phyloP scores from a whole-genome alignment of 2,329 filamentous ascomycete species.

The Aspergillus transmontanensis region DNA sequence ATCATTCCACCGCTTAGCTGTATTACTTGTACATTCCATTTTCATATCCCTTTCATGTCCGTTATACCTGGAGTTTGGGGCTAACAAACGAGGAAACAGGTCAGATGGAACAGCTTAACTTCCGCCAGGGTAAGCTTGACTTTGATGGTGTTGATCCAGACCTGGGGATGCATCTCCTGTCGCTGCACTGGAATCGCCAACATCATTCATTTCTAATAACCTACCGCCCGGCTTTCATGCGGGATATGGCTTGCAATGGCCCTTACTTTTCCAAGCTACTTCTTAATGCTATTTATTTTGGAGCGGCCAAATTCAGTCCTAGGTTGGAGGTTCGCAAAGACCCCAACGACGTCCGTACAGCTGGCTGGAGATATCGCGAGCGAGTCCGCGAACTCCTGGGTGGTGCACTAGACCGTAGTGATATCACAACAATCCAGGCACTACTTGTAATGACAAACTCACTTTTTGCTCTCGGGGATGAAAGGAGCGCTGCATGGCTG shows the following conservation, averaged over 20 bases:
- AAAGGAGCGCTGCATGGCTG: constrained; percentile 56
- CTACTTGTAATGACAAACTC: constrained; percentile 56
- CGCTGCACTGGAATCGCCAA: constrained; percentile 7
- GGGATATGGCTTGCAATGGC: constrained; percentile 30
- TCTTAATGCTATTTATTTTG: constrained; percentile 48
- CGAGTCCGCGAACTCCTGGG: constrained; percentile 52
- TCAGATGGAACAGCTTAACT: background rate
- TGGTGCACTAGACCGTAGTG: constrained; percentile 50
- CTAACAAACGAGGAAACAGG: background rate
- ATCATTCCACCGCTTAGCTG: too few species aligned
- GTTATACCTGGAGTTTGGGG: too few species aligned
- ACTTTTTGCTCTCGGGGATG: constrained; percentile 54
- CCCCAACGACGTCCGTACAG: constrained; percentile 49
- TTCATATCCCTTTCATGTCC: too few species aligned
- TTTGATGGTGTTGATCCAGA: constrained; percentile 7
- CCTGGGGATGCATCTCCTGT: constrained; percentile 1
- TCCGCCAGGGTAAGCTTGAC: constrained; percentile 7
- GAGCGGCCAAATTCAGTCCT: constrained; percentile 50
- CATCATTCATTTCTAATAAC: constrained; percentile 5
- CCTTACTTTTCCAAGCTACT: constrained; percentile 57
- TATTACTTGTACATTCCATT: too few species aligned
- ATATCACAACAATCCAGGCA: constrained; percentile 59
- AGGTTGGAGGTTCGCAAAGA: constrained; percentile 50
- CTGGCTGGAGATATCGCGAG: constrained; percentile 52
- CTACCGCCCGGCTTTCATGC: constrained; percentile 14